phyloP scores from a whole-genome alignment of 331 rosid species.

The Malus hybrid region DNA sequence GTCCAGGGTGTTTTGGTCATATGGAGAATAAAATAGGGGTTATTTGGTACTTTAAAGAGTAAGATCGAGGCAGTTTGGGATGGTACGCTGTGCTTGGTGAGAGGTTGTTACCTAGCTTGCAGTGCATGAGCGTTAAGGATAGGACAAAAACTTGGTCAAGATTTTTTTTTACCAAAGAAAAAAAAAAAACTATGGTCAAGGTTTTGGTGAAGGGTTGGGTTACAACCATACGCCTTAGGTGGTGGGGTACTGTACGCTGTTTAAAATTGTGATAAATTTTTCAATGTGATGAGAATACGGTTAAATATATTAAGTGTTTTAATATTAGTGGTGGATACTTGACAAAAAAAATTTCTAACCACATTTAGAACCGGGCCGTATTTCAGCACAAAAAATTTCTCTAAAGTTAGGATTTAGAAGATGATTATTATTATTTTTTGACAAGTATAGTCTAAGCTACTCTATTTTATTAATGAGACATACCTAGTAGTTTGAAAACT shows the following conservation, averaged over 20 bases:
- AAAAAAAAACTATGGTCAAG: no score
- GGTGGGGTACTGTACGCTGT: not conserved
- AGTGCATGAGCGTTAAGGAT: not conserved
- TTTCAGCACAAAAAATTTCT: no score
- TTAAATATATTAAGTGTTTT: no score
- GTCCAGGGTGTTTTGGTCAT: not conserved
- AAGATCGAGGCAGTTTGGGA: not conserved
- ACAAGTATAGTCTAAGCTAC: not conserved
- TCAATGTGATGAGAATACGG: fast-evolving
- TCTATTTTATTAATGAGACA: no score
- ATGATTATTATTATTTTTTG: not conserved
- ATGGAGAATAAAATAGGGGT: not conserved
- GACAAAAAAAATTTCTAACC: no score
- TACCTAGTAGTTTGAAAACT: no score
- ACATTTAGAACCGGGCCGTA: no score
- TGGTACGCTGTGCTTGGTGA: not conserved
- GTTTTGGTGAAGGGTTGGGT: not conserved
- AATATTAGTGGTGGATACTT: no score
- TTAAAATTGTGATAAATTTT: not conserved
- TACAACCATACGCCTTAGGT: not conserved
- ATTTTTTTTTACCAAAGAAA: no score
- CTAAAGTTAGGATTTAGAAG: not conserved
- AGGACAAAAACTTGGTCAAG: not conserved
- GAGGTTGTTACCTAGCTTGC: not conserved
- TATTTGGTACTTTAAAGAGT: not conserved